Percentiles rank a stretch among this genome's conserved stretches.
Evolutionary conservation across 768 basidiomycete genomes (phyloP).

Genomic region (Rhizopogon sp.): DNA sequence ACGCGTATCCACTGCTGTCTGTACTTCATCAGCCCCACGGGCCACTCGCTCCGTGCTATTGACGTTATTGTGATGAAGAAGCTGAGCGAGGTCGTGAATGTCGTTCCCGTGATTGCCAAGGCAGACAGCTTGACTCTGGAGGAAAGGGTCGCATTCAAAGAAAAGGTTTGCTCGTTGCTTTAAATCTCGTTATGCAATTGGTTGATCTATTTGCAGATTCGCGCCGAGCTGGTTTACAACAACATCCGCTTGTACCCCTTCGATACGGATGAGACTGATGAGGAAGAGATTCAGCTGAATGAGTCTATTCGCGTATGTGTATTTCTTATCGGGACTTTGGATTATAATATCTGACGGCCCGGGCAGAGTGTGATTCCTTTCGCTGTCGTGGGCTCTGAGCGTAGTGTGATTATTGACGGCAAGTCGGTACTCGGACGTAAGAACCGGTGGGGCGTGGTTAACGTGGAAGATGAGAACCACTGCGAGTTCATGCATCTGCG

Average conservation of each 20-base stretch:
- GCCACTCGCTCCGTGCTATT: slow-evolving; percentile 92
- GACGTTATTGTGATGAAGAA: slow-evolving; percentile 99
- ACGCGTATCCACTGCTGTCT: slow-evolving; percentile 98
- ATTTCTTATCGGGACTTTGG: neutral
- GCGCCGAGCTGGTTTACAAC: slow-evolving; percentile 86
- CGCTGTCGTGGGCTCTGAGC: slow-evolving; percentile 96
- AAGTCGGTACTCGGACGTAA: slow-evolving; percentile 93
- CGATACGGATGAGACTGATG: slow-evolving; percentile 93
- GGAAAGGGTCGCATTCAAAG: slow-evolving; percentile 91
- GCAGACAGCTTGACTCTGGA: slow-evolving; percentile 90
- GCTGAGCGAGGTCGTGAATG: slow-evolving; percentile 97
- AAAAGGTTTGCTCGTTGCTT: slow-evolving; percentile 50
- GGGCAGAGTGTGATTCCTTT: slow-evolving; percentile 89
- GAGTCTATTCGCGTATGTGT: slow-evolving; percentile 77
- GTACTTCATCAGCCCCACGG: slow-evolving; percentile 99
- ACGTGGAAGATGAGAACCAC: slow-evolving; percentile 93
- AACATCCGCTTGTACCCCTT: slow-evolving; percentile 96
- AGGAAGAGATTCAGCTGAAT: slow-evolving; percentile 89
- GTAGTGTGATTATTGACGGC: slow-evolving; percentile 92
- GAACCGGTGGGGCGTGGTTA: slow-evolving; percentile 98
- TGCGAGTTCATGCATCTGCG: slow-evolving; percentile 98
- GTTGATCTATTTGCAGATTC: slow-evolving; percentile 54
- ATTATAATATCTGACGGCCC: neutral
- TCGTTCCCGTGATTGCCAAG: slow-evolving; percentile 99
- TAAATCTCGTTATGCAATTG: slow-evolving; percentile 1